phyloP scores from a whole-genome alignment of 1,284 basidiomycete genomes.

The Fomes fomentarius region DNA sequence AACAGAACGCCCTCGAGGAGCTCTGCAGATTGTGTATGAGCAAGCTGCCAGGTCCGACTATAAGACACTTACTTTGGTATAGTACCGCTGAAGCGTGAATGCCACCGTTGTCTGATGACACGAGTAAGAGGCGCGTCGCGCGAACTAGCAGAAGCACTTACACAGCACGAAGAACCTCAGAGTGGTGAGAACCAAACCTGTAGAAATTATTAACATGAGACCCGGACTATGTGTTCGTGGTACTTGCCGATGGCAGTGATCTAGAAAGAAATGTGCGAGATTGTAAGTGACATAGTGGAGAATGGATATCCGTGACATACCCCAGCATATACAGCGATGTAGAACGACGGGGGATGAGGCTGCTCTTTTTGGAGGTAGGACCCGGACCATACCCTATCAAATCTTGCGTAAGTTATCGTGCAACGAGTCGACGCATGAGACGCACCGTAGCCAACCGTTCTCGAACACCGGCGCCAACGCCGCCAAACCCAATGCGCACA shows the following conservation, averaged over 20 bases:
- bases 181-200: constrained; percentile 68
- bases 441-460: constrained; percentile 81
- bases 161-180: constrained; percentile 70
- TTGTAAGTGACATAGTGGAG: not conserved
- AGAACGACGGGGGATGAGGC: constrained; percentile 64
- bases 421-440: not conserved
- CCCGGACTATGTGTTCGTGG: constrained; percentile 14
- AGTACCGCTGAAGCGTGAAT: constrained; percentile 72
- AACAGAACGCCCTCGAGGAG: constrained; percentile 88
- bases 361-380: constrained; percentile 40
- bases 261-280: constrained; percentile 1
- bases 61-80: constrained; percentile 59
- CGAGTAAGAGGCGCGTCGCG: not conserved
- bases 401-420: not conserved
- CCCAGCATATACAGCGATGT: constrained; percentile 77
- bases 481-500: constrained; percentile 58
- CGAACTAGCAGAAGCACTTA: constrained; percentile 33
- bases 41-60: constrained; percentile 21
- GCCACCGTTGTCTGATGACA: constrained; percentile 58
- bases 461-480: constrained; percentile 79
- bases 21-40: constrained; percentile 37
- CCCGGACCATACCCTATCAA: constrained; percentile 66
- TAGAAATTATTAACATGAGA: constrained; percentile 13
- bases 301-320: constrained; percentile 39
- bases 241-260: constrained; percentile 19